A percentile compares a stretch with the other conserved stretches of the same genome.
phyloP scores from a whole-genome alignment of 441 rosid genomes.

The Populus hybrid region DNA sequence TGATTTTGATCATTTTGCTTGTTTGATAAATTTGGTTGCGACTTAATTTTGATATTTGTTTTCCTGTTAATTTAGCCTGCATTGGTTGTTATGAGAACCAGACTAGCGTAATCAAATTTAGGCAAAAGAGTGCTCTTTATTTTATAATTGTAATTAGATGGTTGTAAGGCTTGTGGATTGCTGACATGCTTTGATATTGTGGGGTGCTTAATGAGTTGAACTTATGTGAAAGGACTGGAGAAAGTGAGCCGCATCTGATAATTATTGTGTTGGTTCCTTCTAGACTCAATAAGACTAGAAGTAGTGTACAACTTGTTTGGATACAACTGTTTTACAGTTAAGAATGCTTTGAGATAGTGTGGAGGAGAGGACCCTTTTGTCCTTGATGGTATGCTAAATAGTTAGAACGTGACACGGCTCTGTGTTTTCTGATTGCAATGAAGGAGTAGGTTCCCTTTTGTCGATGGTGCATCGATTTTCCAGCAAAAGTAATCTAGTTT shows the following conservation, averaged over 20 bases:
- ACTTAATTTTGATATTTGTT: neutral
- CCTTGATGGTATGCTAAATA: neutral
- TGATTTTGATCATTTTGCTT: neutral
- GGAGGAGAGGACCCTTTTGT: neutral
- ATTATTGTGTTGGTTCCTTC: neutral
- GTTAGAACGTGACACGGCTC: neutral
- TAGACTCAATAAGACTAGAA: neutral
- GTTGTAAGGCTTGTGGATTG: neutral
- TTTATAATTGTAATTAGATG: neutral
- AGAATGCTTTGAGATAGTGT: neutral
- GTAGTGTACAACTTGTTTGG: neutral
- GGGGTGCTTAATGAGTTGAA: neutral
- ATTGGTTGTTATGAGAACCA: neutral
- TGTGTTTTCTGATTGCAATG: neutral
- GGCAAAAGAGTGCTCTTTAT: neutral
- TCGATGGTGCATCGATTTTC: too few relatives aligned
- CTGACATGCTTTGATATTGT: neutral
- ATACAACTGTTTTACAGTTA: too few relatives aligned
- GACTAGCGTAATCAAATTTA: neutral
- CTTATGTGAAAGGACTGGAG: neutral
- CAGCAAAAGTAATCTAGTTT: neutral
- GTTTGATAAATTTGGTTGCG: neutral
- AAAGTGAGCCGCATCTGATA: neutral
- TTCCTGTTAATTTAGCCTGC: neutral
- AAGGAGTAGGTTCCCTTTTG: neutral